A percentile compares a stretch with the other conserved stretches of the same genome.
phyloP scores from a whole-genome alignment of 2,329 filamentous ascomycete genomes.

The Trichoderma asperellum region DNA sequence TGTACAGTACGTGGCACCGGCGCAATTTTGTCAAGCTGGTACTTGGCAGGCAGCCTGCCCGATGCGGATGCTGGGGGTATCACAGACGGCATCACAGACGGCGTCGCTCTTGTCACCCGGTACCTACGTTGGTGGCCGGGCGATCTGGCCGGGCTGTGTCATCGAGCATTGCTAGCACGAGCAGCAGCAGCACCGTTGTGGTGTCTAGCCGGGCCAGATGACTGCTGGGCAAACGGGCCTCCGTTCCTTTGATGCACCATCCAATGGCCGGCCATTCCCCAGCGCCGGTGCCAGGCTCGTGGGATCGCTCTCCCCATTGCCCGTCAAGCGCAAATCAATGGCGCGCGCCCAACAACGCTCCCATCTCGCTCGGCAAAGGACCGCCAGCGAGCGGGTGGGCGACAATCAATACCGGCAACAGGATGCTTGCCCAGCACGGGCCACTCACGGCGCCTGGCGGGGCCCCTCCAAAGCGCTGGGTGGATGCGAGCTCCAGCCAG shows the following conservation, averaged over 20 bases:
- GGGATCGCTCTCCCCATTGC: conserved; percentile 5
- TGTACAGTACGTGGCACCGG: background rate
- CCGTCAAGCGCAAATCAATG: background rate
- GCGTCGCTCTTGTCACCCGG: background rate
- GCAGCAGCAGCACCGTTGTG: too few relatives aligned
- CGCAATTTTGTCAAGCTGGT: background rate
- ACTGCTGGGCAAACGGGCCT: background rate
- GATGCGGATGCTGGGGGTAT: background rate
- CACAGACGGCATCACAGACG: background rate
- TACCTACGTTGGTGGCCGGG: background rate
- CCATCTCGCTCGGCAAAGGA: background rate
- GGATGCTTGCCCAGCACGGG: background rate
- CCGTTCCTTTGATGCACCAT: conserved; percentile 17
- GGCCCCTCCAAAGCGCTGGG: background rate
- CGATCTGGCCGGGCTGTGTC: conserved; percentile 1
- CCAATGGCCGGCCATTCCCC: background rate
- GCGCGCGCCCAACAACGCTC: background rate
- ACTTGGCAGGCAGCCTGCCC: background rate
- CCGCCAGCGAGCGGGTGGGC: background rate
- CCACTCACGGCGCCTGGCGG: conserved; percentile 13
- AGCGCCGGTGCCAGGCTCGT: conserved; percentile 5
- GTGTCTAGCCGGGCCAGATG: background rate
- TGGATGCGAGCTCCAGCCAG: conserved; percentile 5
- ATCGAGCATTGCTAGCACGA: background rate
- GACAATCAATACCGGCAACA: background rate